Conservation (phyloP, 148 eudicot genomes). For the Gaultheria prostrata region DNA sequence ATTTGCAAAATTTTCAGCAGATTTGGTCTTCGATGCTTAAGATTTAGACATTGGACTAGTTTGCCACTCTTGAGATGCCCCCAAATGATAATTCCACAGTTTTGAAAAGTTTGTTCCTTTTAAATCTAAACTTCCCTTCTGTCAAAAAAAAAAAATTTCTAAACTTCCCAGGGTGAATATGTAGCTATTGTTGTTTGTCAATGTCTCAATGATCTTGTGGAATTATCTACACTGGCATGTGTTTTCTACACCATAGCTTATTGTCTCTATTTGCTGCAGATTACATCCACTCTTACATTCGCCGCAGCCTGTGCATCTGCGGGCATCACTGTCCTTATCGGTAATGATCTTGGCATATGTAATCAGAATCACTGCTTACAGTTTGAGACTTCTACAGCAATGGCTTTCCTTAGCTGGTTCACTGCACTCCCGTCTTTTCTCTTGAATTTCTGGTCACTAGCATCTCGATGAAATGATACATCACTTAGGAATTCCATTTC, state of each 20-base stretch:
- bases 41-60: not conserved
- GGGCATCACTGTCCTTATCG: slow-evolving; percentile 88
- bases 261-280: slow-evolving; percentile 43
- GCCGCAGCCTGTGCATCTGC: slow-evolving; percentile 97
- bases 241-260: not conserved
- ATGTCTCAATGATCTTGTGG: not conserved
- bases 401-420: slow-evolving; percentile 95
- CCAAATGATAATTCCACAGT: not conserved
- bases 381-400: slow-evolving; percentile 86
- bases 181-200: not conserved
- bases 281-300: slow-evolving; percentile 80
- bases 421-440: slow-evolving; percentile 77
- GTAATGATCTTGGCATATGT: slow-evolving; percentile 69
- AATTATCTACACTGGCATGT: not conserved
- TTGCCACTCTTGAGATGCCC: not conserved
- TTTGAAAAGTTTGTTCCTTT: not conserved
- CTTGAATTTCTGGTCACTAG: slow-evolving; percentile 87
- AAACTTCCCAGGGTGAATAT: not conserved
- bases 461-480: slow-evolving; percentile 49
- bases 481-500: not conserved
- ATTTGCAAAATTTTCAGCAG: not conserved
- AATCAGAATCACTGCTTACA: slow-evolving; percentile 63
- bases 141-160: too few relatives aligned
- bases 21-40: slow-evolving; percentile 6
- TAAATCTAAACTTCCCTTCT: not conserved